Evolutionary conservation across 306 rosid species (phyloP).

Genomic region (Vigna reflexopilosa): DNA sequence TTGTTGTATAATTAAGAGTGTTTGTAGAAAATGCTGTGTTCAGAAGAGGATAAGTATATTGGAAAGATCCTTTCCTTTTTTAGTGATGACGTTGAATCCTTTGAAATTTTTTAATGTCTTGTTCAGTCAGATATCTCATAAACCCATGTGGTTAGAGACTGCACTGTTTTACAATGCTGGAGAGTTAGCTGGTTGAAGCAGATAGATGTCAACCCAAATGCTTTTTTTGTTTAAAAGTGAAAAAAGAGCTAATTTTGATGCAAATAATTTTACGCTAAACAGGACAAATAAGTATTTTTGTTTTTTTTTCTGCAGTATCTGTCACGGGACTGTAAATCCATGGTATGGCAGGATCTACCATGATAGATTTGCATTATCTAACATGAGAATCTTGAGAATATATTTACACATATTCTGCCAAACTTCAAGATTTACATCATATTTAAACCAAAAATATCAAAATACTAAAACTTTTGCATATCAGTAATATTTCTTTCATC

Average conservation of each 20-base stretch:
- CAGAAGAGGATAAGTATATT: constrained; percentile 48
- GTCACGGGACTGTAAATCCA: constrained; percentile 16
- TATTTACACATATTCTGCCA: background rate
- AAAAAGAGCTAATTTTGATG: background rate
- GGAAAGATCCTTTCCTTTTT: constrained; percentile 52
- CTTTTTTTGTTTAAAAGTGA: background rate
- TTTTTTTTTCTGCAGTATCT: background rate
- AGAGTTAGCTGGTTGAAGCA: constrained; percentile 27
- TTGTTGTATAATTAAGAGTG: constrained; percentile 61
- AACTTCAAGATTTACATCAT: background rate
- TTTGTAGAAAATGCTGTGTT: constrained; percentile 56
- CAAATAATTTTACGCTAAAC: background rate
- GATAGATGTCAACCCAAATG: background rate
- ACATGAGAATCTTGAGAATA: background rate
- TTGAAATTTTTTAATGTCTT: constrained; percentile 29
- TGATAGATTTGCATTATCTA: background rate
- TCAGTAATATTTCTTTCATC: too few species aligned
- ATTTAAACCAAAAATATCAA: background rate
- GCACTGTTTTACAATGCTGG: constrained; percentile 30
- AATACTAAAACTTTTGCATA: background rate
- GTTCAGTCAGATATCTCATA: constrained; percentile 39
- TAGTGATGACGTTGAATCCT: constrained; percentile 34
- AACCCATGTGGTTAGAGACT: constrained; percentile 44
- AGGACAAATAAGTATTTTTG: constrained; percentile 43
- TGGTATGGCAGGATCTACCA: constrained; percentile 7